Base-by-base conservation (phyloP, 1,284 basidiomycete species). In the Tremellales sp. region DNA sequence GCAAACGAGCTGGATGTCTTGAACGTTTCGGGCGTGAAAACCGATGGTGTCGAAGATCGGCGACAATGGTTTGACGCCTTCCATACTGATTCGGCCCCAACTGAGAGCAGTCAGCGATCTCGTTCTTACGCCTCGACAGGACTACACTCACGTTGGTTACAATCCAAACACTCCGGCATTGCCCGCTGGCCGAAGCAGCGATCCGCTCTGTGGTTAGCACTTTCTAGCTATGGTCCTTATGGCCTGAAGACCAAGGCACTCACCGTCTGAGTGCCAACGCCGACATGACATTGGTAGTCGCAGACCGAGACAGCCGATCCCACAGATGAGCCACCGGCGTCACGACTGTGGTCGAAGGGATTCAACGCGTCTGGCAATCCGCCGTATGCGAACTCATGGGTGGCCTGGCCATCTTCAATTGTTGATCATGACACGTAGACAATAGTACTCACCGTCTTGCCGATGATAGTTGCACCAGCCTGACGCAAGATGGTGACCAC, bases 161-260 rank as follows among this genome's bases (percentile, higher is more conserved):
- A 68, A 41, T 0, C 55, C 66, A 41, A 58, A 68, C 40, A 70
- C 62, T 12, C 62, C 60, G 49, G 65, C 67, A 54, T 54, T 68
- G 17, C 59, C 59, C 11, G 53, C 66, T 0, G 68, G 66, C 15
- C 68, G 47, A 10, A 70, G 60, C 0, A 60, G 63, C 22, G 57
- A 62, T 3, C 66, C 67, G 26, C 48, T 53, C 17, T 57, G 51
- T n/a, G 15, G 24, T 42, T 19, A 40, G 39, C 33, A n/a, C 13
- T 13, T 15, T 8, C 4, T 17, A 36, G 4, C 22, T 13, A 33
- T 19, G 8, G 2, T 25, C 8, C 31, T 36, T 7, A n/a, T 23
- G n/a, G 25, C 31, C 23, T 25, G 33, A 13, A 15, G 23, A 2
- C 10, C 15, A 26, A 44, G 25, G 29, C 11, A 15, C 36, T 41